Percentiles rank a stretch among this genome's conserved stretches.
These are phyloP conservation scores for Globisporangium spinosum DNA, from an alignment of 352 stramenopile genomes.

Conservation along the genomic window DNA sequence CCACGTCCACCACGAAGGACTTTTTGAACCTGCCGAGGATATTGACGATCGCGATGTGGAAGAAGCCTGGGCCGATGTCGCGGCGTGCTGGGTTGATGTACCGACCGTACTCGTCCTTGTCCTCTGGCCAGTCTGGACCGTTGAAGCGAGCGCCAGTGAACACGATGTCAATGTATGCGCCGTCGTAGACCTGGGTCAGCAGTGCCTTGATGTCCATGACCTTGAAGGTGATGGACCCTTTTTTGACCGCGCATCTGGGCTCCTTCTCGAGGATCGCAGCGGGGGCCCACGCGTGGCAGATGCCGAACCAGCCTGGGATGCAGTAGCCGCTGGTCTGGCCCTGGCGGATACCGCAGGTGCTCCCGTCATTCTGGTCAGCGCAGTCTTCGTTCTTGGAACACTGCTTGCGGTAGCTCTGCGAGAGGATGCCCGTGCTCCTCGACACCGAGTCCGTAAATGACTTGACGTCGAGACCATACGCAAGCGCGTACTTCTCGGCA, in stretches of 20 bases:
- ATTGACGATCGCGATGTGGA: slow-evolving; percentile 21
- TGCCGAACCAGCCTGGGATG: slow-evolving; percentile 49
- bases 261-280: slow-evolving; percentile 35
- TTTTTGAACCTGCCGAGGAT: slow-evolving; percentile 14
- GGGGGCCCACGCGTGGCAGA: slow-evolving; percentile 52
- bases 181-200: slow-evolving; percentile 18
- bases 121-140: slow-evolving; percentile 5
- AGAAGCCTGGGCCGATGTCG: slow-evolving; percentile 17
- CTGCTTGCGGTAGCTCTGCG: slow-evolving; percentile 20
- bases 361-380: neutral
- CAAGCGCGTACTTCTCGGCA: slow-evolving; percentile 40
- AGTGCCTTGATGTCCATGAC: slow-evolving; percentile 21
- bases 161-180: slow-evolving; percentile 7
- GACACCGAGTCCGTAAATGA: slow-evolving; percentile 38
- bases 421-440: slow-evolving; percentile 37
- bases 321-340: slow-evolving; percentile 22
- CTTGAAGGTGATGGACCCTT: slow-evolving; percentile 9
- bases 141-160: slow-evolving; percentile 22
- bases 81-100: slow-evolving; percentile 11
- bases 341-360: slow-evolving; percentile 6
- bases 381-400: slow-evolving; percentile 31
- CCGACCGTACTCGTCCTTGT: slow-evolving; percentile 16
- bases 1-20: slow-evolving; percentile 15
- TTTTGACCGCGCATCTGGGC: slow-evolving; percentile 15
- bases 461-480: slow-evolving; percentile 32